Evolutionary conservation across 2,329 filamentous ascomycete species (phyloP).

Genomic region (Cucurbitaria berberidis): DNA sequence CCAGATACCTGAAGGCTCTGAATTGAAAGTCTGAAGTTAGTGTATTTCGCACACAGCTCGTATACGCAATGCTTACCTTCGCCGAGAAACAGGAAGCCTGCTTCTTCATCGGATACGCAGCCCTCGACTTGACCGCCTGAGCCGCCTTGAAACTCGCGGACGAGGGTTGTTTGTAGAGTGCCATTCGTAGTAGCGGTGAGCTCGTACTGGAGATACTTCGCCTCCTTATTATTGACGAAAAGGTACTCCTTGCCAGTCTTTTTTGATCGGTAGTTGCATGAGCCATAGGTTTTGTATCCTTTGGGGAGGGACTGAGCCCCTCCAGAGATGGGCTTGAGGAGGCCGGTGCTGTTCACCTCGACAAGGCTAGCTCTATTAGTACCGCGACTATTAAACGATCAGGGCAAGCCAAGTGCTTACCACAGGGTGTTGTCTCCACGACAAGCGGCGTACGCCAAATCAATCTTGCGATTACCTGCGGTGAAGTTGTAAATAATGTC

Average conservation of each 20-base stretch:
- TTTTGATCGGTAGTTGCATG: slow-evolving; percentile 58
- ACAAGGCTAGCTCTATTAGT: slow-evolving; percentile 50
- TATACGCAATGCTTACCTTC: slow-evolving; percentile 35
- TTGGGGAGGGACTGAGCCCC: slow-evolving; percentile 56
- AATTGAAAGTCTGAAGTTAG: no score
- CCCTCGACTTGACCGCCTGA: slow-evolving; percentile 62
- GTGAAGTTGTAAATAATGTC: slow-evolving; percentile 60
- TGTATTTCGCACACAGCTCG: no score
- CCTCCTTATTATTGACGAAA: slow-evolving; percentile 62
- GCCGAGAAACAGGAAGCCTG: slow-evolving; percentile 59
- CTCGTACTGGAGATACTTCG: slow-evolving; percentile 62
- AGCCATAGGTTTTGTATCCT: slow-evolving; percentile 59
- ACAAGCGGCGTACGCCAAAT: slow-evolving; percentile 60
- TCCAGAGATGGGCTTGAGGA: slow-evolving; percentile 52
- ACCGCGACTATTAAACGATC: neutral
- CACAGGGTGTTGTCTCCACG: slow-evolving; percentile 60
- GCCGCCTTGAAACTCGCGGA: slow-evolving; percentile 60
- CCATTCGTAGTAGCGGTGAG: slow-evolving; percentile 50
- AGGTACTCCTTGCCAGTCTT: slow-evolving; percentile 59
- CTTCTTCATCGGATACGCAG: slow-evolving; percentile 60
- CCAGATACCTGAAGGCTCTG: slow-evolving; percentile 59
- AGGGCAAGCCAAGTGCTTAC: slow-evolving; percentile 43
- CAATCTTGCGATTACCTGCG: slow-evolving; percentile 52
- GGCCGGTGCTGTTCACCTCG: slow-evolving; percentile 57
- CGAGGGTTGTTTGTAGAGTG: slow-evolving; percentile 55